Base-by-base conservation (phyloP, 805 yeast species). In the Pichia nakasei region DNA sequence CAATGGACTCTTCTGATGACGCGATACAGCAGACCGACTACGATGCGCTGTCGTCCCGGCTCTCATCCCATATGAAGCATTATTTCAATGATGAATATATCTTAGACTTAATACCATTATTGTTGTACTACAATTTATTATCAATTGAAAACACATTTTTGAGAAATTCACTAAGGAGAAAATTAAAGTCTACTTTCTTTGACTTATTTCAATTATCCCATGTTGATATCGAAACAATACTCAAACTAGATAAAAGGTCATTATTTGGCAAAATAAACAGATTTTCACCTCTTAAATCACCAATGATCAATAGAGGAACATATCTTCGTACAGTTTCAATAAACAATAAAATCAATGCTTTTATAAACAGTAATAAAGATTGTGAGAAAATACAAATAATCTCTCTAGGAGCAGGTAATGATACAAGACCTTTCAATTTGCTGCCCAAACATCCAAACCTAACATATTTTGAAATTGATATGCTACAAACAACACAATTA, bases 361-460 rank as follows among this genome's bases (percentile, higher is more conserved):
- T 78, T 48, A 38, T 78, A 3, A 37, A 44, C 3, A 49, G 49
- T 4, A 57, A 64, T 45, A n/a, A 36, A 2, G 34, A 36, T 19
- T 45, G 38, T 3, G 43, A 48, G 15, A 35, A 50, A 6, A 61
- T 75, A 38, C 82, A 82, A 55, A 70, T 84, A 15, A 63, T 85
- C 1, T 81, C 87, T 1, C 56, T 84, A n/a, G 94, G 94, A 0
- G 81, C 89, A 2, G 94, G 94, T 5, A 80, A 85, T 15, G 94
- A 85, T 53, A 82, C 93, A 0, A 58, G 91, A 42, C 70, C 74
- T 15, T 82, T 84, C 56, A 59, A 67, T 9, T 48, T 78, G 15
- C 58, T 83, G 35, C 55, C 63, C 7, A 38, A 58, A 5, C 42
- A 63, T 38, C 32, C 50, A 11, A 46, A 53, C 34, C 49, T 80